A percentile compares a stretch with the other conserved stretches of the same genome.
Conservation (phyloP, 306 rosid species). For the Styphnolobium japonicum region DNA sequence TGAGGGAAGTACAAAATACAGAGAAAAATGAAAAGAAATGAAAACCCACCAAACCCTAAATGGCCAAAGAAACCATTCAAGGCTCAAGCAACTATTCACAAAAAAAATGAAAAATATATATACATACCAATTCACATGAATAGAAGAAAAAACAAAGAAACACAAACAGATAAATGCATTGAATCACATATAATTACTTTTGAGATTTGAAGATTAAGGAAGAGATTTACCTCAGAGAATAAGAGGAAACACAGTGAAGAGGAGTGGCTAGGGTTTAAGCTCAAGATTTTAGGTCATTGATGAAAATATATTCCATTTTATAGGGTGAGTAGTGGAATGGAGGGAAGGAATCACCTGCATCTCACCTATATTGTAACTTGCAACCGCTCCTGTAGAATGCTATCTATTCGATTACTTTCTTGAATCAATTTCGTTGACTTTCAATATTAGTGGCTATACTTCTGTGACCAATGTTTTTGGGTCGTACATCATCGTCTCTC, state of each 20-base stretch:
- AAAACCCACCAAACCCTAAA: neutral
- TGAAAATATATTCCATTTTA: neutral
- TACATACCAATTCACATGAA: neutral
- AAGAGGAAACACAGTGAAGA: neutral
- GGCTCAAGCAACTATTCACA: too few species aligned
- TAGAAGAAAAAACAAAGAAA: neutral
- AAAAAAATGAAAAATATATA: neutral
- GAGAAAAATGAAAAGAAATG: too few species aligned
- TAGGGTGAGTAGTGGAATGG: neutral
- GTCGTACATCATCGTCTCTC: too few species aligned
- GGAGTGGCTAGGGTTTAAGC: conserved; percentile 50
- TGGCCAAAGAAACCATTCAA: neutral
- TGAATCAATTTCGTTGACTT: too few species aligned
- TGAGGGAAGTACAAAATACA: neutral
- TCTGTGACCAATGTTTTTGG: too few species aligned
- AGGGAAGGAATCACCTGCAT: neutral
- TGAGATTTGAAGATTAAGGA: neutral
- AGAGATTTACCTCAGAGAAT: conserved; percentile 17
- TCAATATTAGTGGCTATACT: too few species aligned
- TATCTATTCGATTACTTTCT: too few species aligned
- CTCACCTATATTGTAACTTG: neutral
- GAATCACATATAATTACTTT: neutral
- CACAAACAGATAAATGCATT: neutral
- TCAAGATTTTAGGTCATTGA: too few species aligned
- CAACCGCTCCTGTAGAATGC: too few species aligned